Evolutionary conservation across 306 rosid species (phyloP), one percentile per base, ranked within the genome.

Genomic region (Albizia julibrissin): DNA sequence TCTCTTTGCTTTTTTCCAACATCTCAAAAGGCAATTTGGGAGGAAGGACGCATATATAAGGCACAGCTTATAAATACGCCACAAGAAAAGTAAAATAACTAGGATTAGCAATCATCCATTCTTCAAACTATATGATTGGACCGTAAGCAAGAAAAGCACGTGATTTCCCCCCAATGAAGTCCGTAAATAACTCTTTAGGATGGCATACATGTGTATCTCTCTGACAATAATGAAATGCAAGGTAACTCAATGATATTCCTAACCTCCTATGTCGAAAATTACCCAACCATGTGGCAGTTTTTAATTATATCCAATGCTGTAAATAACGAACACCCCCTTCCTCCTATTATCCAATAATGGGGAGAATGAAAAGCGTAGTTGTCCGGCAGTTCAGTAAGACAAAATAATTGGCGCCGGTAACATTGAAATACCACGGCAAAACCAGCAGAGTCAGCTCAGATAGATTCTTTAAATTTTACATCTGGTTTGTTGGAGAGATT

Each of bases 61-160:
- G 66, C 52, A 39, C 13, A 14, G 37, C 34, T 75, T 18, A 22
- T 52, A 74, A 74, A 21, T 33, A 61, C 2, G 29, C 44, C 58
- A 12, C 70, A 40, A 39, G 15, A 47, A 58, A 58, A 8, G 70
- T 27, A 40, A 76, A 59, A n/a, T 10, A 61, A 39, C 69, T 26
- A 76, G 77, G 42, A 29, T 64, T 15, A 58, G 70, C 62, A 73
- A 81, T 42, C 83, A 81, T 72, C 40, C 56, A 50, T 77, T 79
- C 43, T 39, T 72, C 75, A 77, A 75, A 80, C 70, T 50, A 75
- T 26, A 14, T 71, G 75, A 44, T 43, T 56, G 46, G 82, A 85
- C 66, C 56, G 39, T 19, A 75, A 83, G 81, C 87, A 84, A 87
- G 64, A 27, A 90, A 49, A 67, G 22, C 88, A 85, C 73, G 88